Evolutionary conservation across 1,284 basidiomycete genomes (phyloP), one percentile per base, ranked within the genome.

Genomic region (Boletellus deceptivus): DNA sequence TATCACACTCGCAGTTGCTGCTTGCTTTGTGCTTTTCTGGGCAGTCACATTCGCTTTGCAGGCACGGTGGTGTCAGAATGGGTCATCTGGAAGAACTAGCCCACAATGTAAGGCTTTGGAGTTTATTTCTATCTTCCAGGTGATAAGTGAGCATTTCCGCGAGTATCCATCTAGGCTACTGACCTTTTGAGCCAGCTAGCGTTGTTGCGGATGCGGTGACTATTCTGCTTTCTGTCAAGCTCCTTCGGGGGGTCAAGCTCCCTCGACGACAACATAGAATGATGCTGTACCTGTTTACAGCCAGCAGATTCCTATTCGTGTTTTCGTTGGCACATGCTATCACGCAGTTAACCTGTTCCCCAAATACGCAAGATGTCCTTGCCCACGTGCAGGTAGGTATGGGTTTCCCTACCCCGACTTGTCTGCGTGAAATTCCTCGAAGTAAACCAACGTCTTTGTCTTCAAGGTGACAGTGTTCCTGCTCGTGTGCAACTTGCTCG

Each of bases 401-500:
- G 20, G 24, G 7, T 6, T 29, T 10, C 29, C 29, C 29, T 9
- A 11, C 29, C 29, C 9, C 11, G 29, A 29, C 11, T 29, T 13
- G 29, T 13, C 7, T 7, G 6, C 24, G 24, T 25, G 24, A 25
- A 25, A 29, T 11, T 29, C 3, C 8, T 13, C 10, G 11, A 11
- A 10, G 29, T 29, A 1, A 29, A 29, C 29, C 29, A 29, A 29
- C 11, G 8, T 11, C 11, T 11, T 29, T 29, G 9, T 29, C 10
- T 29, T 10, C 29, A 29, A 55, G 54, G 29, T 49, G 16, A 33
- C 22, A 11, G 17, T 4, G n/a, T 57, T 55, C 45, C 11, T 58
- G 46, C 22, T 60, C n/a, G 17, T 52, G 14, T 60, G 57, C 47
- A 59, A 60, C 52, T n/a, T 60, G 36, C 31, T 58, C 9, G 58